Evolutionary conservation across 2,329 filamentous ascomycete genomes (phyloP).

Genomic region (Nothophaeocryptopus gaeumannii): DNA sequence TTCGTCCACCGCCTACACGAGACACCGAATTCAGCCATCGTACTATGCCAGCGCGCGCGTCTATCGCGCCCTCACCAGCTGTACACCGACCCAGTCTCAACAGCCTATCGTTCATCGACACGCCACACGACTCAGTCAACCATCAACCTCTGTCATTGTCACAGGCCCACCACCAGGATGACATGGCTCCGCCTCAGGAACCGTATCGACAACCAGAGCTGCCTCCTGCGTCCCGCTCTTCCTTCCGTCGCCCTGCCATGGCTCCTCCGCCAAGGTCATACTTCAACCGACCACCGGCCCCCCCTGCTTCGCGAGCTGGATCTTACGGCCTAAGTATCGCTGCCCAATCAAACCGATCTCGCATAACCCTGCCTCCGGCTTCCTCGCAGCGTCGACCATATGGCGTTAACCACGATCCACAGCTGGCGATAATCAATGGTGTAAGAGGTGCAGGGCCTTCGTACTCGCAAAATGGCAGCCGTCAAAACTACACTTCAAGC

Average conservation of each 20-base stretch:
- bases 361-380: slow-evolving; percentile 21
- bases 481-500: slow-evolving; percentile 1
- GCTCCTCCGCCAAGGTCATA: background rate
- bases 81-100: background rate
- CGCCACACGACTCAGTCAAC: background rate
- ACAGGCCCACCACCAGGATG: background rate
- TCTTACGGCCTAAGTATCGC: background rate
- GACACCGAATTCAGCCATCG: background rate
- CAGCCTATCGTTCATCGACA: background rate
- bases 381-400: slow-evolving; percentile 2
- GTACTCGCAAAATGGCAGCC: background rate
- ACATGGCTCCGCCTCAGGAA: background rate
- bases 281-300: background rate
- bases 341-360: slow-evolving; percentile 10
- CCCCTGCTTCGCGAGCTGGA: background rate
- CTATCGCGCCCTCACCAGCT: background rate
- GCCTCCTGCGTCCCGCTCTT: background rate
- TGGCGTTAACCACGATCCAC: slow-evolving; percentile 10
- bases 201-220: background rate
- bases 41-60: no score
- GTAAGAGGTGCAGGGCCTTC: slow-evolving; percentile 24
- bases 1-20: background rate
- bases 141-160: background rate
- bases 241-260: background rate
- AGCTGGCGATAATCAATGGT: slow-evolving; percentile 27